phyloP scores from a whole-genome alignment of 495 filamentous ascomycete species.

The Trypethelium eluteriae region DNA sequence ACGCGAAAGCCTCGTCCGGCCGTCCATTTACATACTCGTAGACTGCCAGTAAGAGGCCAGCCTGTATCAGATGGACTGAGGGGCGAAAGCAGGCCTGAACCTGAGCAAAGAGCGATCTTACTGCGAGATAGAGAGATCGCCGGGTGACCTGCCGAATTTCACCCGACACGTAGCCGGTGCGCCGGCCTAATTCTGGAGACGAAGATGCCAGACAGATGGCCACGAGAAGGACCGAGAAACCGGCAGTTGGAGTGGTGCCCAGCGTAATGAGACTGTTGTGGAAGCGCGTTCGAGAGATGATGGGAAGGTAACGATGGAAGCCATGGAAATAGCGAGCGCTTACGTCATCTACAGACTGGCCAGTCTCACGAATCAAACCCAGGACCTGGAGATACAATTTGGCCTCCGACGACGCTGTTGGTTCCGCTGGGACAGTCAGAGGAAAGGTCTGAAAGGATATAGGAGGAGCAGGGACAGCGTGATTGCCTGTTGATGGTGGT shows the following conservation, averaged over 20 bases:
- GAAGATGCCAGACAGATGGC: slow-evolving; percentile 35
- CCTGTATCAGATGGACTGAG: slow-evolving; percentile 33
- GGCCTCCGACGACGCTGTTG: slow-evolving; percentile 3
- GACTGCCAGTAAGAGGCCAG: slow-evolving; percentile 30
- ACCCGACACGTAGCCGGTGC: background rate
- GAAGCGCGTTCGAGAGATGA: slow-evolving; percentile 36
- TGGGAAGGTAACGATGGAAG: slow-evolving; percentile 34
- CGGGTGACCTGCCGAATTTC: slow-evolving; percentile 19
- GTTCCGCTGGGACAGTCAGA: slow-evolving; percentile 16
- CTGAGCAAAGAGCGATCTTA: slow-evolving; percentile 35
- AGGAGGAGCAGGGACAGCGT: slow-evolving; percentile 18
- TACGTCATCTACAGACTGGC: slow-evolving; percentile 34
- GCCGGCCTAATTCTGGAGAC: slow-evolving; percentile 20
- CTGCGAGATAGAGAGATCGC: slow-evolving; percentile 31
- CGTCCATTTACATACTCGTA: slow-evolving; percentile 31
- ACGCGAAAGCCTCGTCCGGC: slow-evolving; percentile 29
- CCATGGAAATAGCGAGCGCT: slow-evolving; percentile 35
- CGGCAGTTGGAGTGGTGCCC: slow-evolving; percentile 22
- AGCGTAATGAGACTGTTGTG: slow-evolving; percentile 24
- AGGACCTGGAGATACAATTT: slow-evolving; percentile 27
- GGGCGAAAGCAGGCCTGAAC: slow-evolving; percentile 28
- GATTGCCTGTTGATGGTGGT: slow-evolving; percentile 3
- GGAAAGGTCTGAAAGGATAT: slow-evolving; percentile 15
- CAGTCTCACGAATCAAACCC: slow-evolving; percentile 31
- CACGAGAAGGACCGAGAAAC: slow-evolving; percentile 35